Percentiles rank a stretch among this genome's conserved stretches.
These are phyloP conservation scores for Euphrasia confusa DNA, from an alignment of 257 asterid genomes.

Conservation along the genomic window DNA sequence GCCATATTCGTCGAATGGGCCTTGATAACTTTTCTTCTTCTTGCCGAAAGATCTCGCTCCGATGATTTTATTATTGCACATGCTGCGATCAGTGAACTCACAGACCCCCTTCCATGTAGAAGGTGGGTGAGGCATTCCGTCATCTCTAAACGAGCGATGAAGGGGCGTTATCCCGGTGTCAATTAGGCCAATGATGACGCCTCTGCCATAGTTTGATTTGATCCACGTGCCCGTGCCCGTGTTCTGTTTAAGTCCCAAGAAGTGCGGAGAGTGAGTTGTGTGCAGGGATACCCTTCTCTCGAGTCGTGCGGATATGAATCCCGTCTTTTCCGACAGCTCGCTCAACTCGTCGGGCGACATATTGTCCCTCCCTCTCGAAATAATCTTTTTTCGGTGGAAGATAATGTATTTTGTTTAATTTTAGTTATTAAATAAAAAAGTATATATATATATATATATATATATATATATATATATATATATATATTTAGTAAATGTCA, in stretches of 20 bases:
- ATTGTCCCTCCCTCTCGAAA: too few relatives aligned
- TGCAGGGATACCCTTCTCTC: constrained; percentile 16
- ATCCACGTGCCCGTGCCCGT: constrained; percentile 11
- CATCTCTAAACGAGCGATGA: not conserved
- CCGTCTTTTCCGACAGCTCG: too few relatives aligned
- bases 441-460: too few relatives aligned
- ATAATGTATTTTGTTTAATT: too few relatives aligned
- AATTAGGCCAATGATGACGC: not conserved
- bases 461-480: too few relatives aligned
- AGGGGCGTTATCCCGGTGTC: not conserved
- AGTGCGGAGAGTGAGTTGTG: constrained; percentile 32
- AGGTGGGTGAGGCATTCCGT: not conserved
- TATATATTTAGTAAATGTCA: too few relatives aligned
- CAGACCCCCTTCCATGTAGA: not conserved
- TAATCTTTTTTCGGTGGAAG: too few relatives aligned
- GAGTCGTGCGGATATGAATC: constrained; percentile 19
- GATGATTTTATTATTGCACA: not conserved
- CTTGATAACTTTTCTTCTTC: not conserved
- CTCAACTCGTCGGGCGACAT: too few relatives aligned
- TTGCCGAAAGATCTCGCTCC: not conserved
- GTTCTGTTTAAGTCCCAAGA: constrained; percentile 31
- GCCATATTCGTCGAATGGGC: constrained; percentile 16
- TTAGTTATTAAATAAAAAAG: too few relatives aligned
- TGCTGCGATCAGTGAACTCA: too few relatives aligned
- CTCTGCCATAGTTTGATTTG: not conserved